These are phyloP conservation scores for Nakazawaea peltata DNA, from an alignment of 805 yeast species.

Conservation along the genomic window DNA sequence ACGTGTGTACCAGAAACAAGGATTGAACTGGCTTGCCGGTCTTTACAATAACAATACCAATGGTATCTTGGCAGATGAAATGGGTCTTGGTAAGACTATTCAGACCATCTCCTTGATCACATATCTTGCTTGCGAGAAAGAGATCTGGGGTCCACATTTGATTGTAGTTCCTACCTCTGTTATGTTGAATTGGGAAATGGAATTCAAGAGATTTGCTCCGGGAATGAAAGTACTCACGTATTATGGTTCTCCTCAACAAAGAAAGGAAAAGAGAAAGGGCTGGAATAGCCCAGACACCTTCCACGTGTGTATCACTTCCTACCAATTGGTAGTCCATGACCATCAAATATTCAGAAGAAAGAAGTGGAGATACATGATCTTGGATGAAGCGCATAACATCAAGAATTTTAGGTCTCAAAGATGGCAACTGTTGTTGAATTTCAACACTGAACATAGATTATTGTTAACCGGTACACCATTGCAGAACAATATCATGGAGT, in stretches of 20 bases:
- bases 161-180: slow-evolving; percentile 97
- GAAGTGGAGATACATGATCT: slow-evolving; percentile 92
- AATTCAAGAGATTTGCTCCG: slow-evolving; percentile 95
- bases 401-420: slow-evolving; percentile 93
- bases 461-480: slow-evolving; percentile 94
- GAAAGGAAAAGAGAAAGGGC: slow-evolving; percentile 92
- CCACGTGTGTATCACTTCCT: slow-evolving; percentile 95
- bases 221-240: slow-evolving; percentile 94
- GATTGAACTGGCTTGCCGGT: slow-evolving; percentile 95
- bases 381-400: slow-evolving; percentile 97
- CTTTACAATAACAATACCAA: slow-evolving; percentile 86
- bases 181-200: slow-evolving; percentile 99
- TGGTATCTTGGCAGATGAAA: slow-evolving; percentile 97
- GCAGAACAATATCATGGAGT: slow-evolving; percentile 89
- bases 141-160: slow-evolving; percentile 96
- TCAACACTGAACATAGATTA: slow-evolving; percentile 83
- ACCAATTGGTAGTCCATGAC: slow-evolving; percentile 96
- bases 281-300: slow-evolving; percentile 96
- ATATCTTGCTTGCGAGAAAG: slow-evolving; percentile 88
- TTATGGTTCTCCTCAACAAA: slow-evolving; percentile 94
- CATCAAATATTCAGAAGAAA: slow-evolving; percentile 89
- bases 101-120: slow-evolving; percentile 86
- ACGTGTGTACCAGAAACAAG: slow-evolving; percentile 91
- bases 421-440: slow-evolving; percentile 93
- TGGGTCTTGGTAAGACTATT: slow-evolving; percentile 97